Conservation (phyloP, 208 protist genomes). For the Wallacemonas sp. region DNA sequence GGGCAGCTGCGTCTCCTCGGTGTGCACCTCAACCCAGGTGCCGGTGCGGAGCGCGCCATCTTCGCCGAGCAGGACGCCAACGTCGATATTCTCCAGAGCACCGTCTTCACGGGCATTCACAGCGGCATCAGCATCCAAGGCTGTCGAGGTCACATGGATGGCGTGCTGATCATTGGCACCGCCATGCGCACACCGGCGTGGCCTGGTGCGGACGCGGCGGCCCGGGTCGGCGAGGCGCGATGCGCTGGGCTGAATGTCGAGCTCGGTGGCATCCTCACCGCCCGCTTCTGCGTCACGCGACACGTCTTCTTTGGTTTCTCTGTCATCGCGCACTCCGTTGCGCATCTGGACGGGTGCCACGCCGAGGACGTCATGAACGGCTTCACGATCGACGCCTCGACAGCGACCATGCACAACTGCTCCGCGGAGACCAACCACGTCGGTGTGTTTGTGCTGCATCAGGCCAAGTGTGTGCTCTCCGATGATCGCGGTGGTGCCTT, state of each 20-base stretch:
- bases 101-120: slow-evolving; percentile 43
- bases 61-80: slow-evolving; percentile 71
- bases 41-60: slow-evolving; percentile 54
- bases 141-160: slow-evolving; percentile 35
- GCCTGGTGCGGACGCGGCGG: not conserved
- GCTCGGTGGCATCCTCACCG: slow-evolving; percentile 64
- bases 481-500: slow-evolving; percentile 44
- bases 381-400: slow-evolving; percentile 78
- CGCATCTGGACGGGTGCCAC: slow-evolving; percentile 70
- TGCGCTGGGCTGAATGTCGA: slow-evolving; percentile 65
- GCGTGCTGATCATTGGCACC: slow-evolving; percentile 4
- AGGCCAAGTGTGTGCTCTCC: slow-evolving; percentile 65
- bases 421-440: slow-evolving; percentile 65
- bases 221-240: not conserved
- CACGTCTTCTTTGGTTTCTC: slow-evolving; percentile 79
- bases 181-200: not conserved
- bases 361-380: slow-evolving; percentile 71
- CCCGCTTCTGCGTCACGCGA: slow-evolving; percentile 43
- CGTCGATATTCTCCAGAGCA: slow-evolving; percentile 54
- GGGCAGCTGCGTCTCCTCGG: slow-evolving; percentile 39
- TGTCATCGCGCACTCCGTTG: slow-evolving; percentile 73
- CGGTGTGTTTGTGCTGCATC: slow-evolving; percentile 62
- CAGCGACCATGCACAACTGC: slow-evolving; percentile 68
- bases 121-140: slow-evolving; percentile 68
- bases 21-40: slow-evolving; percentile 30